Evolutionary conservation across 441 rosid species (phyloP).

Genomic region (Isatis lusitanica): DNA sequence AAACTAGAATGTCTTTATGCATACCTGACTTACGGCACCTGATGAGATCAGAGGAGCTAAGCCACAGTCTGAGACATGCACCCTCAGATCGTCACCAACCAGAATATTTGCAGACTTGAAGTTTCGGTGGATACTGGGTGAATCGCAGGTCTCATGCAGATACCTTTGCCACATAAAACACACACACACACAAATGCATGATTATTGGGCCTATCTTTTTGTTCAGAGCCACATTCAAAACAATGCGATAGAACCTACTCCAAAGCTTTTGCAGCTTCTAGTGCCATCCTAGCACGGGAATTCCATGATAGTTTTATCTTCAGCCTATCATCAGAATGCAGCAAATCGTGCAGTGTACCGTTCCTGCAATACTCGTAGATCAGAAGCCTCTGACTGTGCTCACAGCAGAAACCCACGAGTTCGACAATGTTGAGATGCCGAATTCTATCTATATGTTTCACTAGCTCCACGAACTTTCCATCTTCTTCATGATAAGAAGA

Average conservation of each 20-base stretch:
- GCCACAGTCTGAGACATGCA: constrained; percentile 4
- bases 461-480: not conserved
- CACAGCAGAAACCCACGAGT: not conserved
- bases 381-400: not conserved
- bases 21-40: not conserved
- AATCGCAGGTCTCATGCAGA: not conserved
- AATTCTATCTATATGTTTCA: not conserved
- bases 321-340: not conserved
- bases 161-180: not conserved
- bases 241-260: not conserved
- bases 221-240: not conserved
- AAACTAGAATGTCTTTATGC: too few relatives aligned
- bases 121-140: not conserved
- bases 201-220: not conserved
- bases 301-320: constrained; percentile 3
- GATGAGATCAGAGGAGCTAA: not conserved
- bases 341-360: not conserved
- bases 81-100: not conserved
- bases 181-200: not conserved
- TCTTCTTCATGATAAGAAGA: not conserved
- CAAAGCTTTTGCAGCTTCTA: constrained; percentile 6
- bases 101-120: not conserved
- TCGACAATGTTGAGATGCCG: not conserved
- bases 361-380: constrained; percentile 5
- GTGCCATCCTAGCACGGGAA: not conserved